Base-by-base conservation (phyloP, 1,284 basidiomycete genomes). In the Melampsora americana region DNA sequence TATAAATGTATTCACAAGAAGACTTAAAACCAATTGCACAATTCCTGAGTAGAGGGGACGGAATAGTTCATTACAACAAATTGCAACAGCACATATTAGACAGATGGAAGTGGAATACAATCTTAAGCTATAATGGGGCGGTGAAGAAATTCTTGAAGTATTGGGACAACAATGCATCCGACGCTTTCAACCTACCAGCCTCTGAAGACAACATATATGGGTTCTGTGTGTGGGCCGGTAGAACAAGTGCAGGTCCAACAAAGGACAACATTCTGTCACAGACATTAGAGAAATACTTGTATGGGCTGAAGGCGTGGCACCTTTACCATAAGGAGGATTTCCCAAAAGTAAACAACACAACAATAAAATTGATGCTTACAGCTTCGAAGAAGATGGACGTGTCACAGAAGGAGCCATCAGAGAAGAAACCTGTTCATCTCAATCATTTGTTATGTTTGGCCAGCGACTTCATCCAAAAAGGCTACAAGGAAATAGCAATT, bases 31-130 rank as follows among this genome's bases (percentile, higher is more conserved):
- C 3, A 53, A 53, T 18, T 12, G 5, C 3, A 20, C 5, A 5
- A 5, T 53, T 20, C 50, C 14, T 35, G 35, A 35, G 35, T 9
- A 35, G 35, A 35, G 9, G 9, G 3, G 35, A 9, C 3, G 35
- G 9, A 35, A 9, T 4, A 4, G 9, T 35, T 35, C 35, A 9
- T 9, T 35, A 35, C 16, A 5, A 53, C 23, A 23, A 18, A 5
- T 16, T 35, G n/a, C 32, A 66, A 7, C 20, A 12, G 26, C 60
- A 62, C 18, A 28, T 62, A 39, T 9, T 66, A 2, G 23, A 1
- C 1, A 35, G 65, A 5, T 66, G 65, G 65, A 66, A 66, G 42
- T 46, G 39, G 65, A 66, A 66, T 14, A 67, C 46, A 7, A 42
- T 20, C n/a, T 18, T 14, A 3, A 35, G 16, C 23, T 46, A 44